Evolutionary conservation across 352 stramenopile genomes (phyloP).

Genomic region (Phytophthora hibernalis): DNA sequence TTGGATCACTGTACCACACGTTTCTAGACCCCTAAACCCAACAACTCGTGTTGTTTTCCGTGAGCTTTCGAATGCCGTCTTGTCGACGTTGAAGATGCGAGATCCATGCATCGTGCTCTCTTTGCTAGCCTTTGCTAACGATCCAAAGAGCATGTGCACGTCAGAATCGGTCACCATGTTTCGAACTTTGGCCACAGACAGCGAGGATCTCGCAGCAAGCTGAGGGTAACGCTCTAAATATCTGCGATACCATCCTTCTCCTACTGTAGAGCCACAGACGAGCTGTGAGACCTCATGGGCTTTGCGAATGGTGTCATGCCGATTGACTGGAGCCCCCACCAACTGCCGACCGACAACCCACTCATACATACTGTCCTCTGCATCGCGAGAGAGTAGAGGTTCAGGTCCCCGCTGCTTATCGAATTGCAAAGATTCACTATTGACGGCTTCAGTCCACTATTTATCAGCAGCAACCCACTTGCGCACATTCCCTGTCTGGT

Average conservation of each 20-base stretch:
- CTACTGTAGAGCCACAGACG: neutral
- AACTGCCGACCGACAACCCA: too few relatives aligned
- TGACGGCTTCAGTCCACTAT: too few relatives aligned
- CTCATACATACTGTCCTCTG: too few relatives aligned
- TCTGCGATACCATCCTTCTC: neutral
- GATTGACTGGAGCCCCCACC: too few relatives aligned
- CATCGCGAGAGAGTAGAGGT: too few relatives aligned
- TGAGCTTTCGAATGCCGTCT: neutral
- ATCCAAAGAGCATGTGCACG: neutral
- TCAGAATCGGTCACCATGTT: neutral
- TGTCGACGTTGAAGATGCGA: neutral
- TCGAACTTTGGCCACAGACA: neutral
- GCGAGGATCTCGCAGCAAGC: neutral
- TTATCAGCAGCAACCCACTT: too few relatives aligned
- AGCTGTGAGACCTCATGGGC: neutral
- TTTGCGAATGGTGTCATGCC: too few relatives aligned
- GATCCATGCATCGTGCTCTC: neutral
- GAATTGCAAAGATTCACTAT: too few relatives aligned
- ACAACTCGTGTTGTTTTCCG: neutral
- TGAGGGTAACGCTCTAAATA: neutral
- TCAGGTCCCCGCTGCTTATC: too few relatives aligned
- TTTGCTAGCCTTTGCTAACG: neutral
- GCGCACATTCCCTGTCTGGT: too few relatives aligned
- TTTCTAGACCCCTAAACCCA: neutral
- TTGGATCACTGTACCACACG: neutral